Evolutionary conservation across 768 basidiomycete genomes (phyloP).

Genomic region (Neoboletus magnificus): DNA sequence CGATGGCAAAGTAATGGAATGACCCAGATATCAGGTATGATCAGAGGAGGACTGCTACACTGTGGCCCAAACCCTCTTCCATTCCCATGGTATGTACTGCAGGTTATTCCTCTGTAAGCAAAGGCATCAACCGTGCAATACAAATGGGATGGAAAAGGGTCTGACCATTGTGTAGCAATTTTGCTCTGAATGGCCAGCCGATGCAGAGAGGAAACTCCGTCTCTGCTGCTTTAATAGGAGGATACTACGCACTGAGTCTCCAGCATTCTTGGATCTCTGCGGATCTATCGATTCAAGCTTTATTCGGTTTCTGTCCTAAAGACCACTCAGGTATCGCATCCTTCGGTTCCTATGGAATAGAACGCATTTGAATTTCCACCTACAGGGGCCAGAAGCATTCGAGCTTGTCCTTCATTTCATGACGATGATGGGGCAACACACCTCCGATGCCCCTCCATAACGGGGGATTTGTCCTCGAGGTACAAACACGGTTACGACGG

Average conservation of each 20-base stretch:
- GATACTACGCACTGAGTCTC: not conserved
- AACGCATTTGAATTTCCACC: not conserved
- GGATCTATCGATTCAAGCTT: conserved; percentile 2
- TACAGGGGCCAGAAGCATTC: not conserved
- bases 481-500: not conserved
- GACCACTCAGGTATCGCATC: not conserved
- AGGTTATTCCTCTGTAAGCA: conserved; percentile 25
- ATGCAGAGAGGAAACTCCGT: not conserved
- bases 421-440: not conserved
- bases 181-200: conserved; percentile 7
- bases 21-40: not conserved
- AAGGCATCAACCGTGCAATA: conserved; percentile 27
- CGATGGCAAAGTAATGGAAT: not conserved
- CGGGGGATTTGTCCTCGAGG: conserved; percentile 2
- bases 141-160: conserved; percentile 28
- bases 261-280: not conserved
- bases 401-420: conserved; percentile 2
- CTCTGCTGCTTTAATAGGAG: conserved; percentile 7
- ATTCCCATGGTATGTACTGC: conserved; percentile 48
- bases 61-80: conserved; percentile 39
- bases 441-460: conserved; percentile 1
- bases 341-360: not conserved
- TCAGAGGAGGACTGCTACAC: conserved; percentile 10
- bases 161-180: conserved; percentile 27
- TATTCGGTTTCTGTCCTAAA: not conserved